These are phyloP conservation scores for Clonostachys rosea DNA, from an alignment of 2,329 filamentous ascomycete genomes.

Conservation along the genomic window DNA sequence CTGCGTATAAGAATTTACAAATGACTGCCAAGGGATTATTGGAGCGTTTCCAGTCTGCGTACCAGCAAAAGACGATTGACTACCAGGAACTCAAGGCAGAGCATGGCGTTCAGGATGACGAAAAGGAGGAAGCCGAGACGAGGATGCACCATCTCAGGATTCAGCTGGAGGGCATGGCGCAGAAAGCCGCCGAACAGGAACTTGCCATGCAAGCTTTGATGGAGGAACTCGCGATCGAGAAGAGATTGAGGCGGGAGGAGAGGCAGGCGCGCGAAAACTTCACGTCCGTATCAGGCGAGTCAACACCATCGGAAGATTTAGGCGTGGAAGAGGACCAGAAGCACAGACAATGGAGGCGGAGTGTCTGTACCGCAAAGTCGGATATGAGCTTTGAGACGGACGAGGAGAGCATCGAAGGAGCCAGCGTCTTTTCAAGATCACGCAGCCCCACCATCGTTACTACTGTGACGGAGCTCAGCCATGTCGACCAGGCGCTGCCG, in stretches of 20 bases:
- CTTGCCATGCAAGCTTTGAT: slow-evolving; percentile 41
- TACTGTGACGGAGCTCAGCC: slow-evolving; percentile 22
- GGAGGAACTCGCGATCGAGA: slow-evolving; percentile 47
- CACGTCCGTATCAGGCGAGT: slow-evolving; percentile 26
- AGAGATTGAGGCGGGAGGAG: slow-evolving; percentile 35
- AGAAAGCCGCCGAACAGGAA: slow-evolving; percentile 49
- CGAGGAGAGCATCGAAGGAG: slow-evolving; percentile 42
- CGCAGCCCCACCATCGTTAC: slow-evolving; percentile 50
- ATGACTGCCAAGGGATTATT: slow-evolving; percentile 51
- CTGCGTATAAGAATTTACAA: slow-evolving; percentile 58
- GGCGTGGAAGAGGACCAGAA: slow-evolving; percentile 45
- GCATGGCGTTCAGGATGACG: slow-evolving; percentile 47
- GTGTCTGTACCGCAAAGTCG: slow-evolving; percentile 36
- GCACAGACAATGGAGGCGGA: slow-evolving; percentile 33
- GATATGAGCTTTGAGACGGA: slow-evolving; percentile 41
- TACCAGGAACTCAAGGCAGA: slow-evolving; percentile 47
- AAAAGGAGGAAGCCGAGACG: slow-evolving; percentile 50
- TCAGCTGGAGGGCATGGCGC: slow-evolving; percentile 57
- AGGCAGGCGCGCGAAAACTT: slow-evolving; percentile 8
- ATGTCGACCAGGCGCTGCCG: slow-evolving; percentile 9
- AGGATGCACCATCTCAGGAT: slow-evolving; percentile 48
- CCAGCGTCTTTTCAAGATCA: slow-evolving; percentile 57
- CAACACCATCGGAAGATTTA: slow-evolving; percentile 46
- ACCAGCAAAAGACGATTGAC: slow-evolving; percentile 45
- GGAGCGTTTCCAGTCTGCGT: slow-evolving; percentile 52